These are phyloP conservation scores for Lactarius psammicola DNA, from an alignment of 768 basidiomycete species.

Conservation along the genomic window DNA sequence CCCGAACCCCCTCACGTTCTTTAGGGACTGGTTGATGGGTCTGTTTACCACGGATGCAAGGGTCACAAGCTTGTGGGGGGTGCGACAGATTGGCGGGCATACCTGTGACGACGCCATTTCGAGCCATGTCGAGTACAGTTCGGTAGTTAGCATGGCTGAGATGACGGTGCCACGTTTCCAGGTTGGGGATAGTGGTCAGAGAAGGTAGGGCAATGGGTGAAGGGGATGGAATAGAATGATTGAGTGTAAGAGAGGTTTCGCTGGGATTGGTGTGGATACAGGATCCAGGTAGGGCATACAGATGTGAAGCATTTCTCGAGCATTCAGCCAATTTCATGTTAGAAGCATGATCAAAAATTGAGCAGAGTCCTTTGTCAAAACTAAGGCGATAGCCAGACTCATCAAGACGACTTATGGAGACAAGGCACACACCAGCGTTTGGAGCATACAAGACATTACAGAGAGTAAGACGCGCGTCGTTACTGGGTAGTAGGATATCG, in stretches of 20 bases:
- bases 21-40: too few species aligned
- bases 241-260: not conserved
- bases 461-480: not conserved
- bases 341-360: not conserved
- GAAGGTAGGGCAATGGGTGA: not conserved
- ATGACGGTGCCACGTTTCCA: constrained; percentile 2
- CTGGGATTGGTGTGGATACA: too few species aligned
- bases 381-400: not conserved
- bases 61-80: too few species aligned
- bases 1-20: too few species aligned
- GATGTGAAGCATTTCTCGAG: not conserved
- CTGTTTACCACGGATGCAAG: too few species aligned
- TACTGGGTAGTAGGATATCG: constrained; percentile 15
- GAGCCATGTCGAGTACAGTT: constrained; percentile 3
- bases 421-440: constrained; percentile 20
- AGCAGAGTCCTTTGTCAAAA: not conserved
- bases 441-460: constrained; percentile 30
- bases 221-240: not conserved
- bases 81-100: too few species aligned
- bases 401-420: constrained; percentile 23
- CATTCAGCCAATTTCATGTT: not conserved
- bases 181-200: too few species aligned
- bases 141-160: constrained; percentile 2
- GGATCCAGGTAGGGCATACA: not conserved
- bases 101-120: not conserved